These are phyloP conservation scores for Neurospora sp. DNA, from an alignment of 495 filamentous ascomycete genomes.

Conservation along the genomic window DNA sequence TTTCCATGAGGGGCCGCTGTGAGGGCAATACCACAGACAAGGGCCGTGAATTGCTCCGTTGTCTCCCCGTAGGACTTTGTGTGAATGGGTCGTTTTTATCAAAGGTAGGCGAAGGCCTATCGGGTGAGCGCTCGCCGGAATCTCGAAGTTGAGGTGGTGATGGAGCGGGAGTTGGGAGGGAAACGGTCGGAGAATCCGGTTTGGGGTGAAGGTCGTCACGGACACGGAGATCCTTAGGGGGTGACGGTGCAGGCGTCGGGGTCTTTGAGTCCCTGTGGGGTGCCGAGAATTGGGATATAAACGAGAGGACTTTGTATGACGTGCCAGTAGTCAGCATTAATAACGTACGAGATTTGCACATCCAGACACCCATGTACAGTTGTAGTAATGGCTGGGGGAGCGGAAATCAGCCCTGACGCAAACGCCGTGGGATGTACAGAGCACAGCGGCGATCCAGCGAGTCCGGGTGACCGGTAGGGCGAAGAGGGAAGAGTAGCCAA, in stretches of 20 bases:
- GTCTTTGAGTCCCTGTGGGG: slow-evolving; percentile 31
- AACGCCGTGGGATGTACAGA: background rate
- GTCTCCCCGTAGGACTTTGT: slow-evolving; percentile 12
- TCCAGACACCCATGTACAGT: background rate
- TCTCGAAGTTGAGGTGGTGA: slow-evolving; percentile 3
- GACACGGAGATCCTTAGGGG: slow-evolving; percentile 18
- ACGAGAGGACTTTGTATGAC: slow-evolving; percentile 42
- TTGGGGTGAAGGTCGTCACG: slow-evolving; percentile 16
- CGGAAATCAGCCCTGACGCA: background rate
- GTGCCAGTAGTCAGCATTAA: slow-evolving; percentile 17
- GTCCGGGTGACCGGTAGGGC: background rate
- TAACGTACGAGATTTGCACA: slow-evolving; percentile 10
- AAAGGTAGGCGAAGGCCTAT: slow-evolving; percentile 21
- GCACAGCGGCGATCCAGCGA: slow-evolving; percentile 1
- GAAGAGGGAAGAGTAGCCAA: background rate
- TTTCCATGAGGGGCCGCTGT: slow-evolving; percentile 79
- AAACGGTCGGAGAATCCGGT: slow-evolving; percentile 17
- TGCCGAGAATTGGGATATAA: slow-evolving; percentile 47
- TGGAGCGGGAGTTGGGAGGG: slow-evolving; percentile 8
- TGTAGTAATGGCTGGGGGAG: background rate
- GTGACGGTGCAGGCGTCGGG: slow-evolving; percentile 27
- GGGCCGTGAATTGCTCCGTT: slow-evolving; percentile 37
- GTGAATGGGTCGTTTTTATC: slow-evolving; percentile 11
- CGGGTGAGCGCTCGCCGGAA: slow-evolving; percentile 15
- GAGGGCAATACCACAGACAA: slow-evolving; percentile 65